Evolutionary conservation across 306 rosid species (phyloP).

Genomic region (Begonia peltatifolia): DNA sequence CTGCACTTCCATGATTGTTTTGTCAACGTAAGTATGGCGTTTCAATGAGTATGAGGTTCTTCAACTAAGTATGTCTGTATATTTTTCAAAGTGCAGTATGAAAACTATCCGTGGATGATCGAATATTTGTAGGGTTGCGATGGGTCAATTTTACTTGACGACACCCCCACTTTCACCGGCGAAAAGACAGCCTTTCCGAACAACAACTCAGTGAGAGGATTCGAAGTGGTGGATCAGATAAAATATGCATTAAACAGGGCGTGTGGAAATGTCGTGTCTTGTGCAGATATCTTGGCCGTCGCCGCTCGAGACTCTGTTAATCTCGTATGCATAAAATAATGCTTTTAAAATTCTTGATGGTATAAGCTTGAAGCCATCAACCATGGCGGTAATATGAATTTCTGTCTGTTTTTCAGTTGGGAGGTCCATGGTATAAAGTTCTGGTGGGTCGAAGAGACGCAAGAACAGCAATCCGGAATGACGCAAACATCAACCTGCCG

Average conservation of each 20-base stretch:
- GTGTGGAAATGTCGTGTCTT: conserved; percentile 22
- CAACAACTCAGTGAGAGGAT: conserved; percentile 16
- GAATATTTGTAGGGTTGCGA: conserved; percentile 17
- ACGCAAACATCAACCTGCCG: conserved; percentile 17
- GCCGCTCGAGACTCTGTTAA: conserved; percentile 30
- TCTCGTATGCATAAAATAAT: conserved; percentile 8
- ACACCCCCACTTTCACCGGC: conserved; percentile 10
- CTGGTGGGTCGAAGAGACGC: conserved; percentile 25
- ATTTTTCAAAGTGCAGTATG: not conserved
- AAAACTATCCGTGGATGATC: not conserved
- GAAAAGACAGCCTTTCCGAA: conserved; percentile 46
- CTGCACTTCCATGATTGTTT: conserved; percentile 42
- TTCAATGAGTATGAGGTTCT: not conserved
- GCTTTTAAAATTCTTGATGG: too few species aligned
- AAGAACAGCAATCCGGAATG: conserved; percentile 11
- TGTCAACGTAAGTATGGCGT: conserved; percentile 25
- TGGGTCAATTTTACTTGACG: not conserved
- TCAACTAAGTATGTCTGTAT: not conserved
- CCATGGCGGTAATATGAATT: too few species aligned
- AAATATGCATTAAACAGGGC: conserved; percentile 5
- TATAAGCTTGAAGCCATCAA: too few species aligned
- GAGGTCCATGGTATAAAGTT: conserved; percentile 14
- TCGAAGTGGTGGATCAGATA: conserved; percentile 17
- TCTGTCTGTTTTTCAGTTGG: conserved; percentile 8
- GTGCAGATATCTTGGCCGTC: conserved; percentile 26